Conservation (phyloP, 1,139 yeast species). For the Saccharomyces hybrid region DNA sequence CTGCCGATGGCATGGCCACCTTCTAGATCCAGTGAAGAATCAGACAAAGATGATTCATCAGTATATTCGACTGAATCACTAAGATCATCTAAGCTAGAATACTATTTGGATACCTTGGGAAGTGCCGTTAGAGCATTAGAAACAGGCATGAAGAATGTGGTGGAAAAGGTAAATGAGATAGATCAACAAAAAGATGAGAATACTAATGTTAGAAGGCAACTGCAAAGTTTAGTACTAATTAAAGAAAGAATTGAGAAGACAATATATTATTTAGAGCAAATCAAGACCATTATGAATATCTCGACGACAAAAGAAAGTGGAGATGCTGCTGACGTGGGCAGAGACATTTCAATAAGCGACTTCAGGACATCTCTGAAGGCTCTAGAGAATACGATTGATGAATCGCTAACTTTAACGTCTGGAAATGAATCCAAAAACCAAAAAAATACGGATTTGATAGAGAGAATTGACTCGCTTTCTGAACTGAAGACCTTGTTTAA, state of each 20-base stretch:
- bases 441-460: slow-evolving; percentile 32
- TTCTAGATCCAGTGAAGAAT: slow-evolving; percentile 6
- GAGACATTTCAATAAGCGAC: slow-evolving; percentile 18
- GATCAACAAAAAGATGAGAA: slow-evolving; percentile 16
- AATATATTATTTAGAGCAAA: slow-evolving; percentile 38
- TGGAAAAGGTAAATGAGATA: slow-evolving; percentile 24
- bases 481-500: slow-evolving; percentile 46
- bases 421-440: slow-evolving; percentile 24
- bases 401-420: slow-evolving; percentile 33
- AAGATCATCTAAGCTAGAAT: slow-evolving; percentile 50
- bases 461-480: slow-evolving; percentile 39
- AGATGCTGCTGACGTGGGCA: slow-evolving; percentile 5
- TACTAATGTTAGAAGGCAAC: slow-evolving; percentile 34
- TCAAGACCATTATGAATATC: slow-evolving; percentile 34
- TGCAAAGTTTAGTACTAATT: slow-evolving; percentile 40
- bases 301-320: slow-evolving; percentile 10
- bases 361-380: slow-evolving; percentile 39
- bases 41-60: slow-evolving; percentile 9
- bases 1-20: slow-evolving; percentile 22
- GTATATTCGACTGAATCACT: slow-evolving; percentile 9
- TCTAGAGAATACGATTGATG: slow-evolving; percentile 38
- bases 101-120: slow-evolving; percentile 52
- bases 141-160: slow-evolving; percentile 39
- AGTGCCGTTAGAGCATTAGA: slow-evolving; percentile 51
- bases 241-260: slow-evolving; percentile 42